phyloP scores from a whole-genome alignment of 148 eudicot genomes.

The Chenopodium formosanum region DNA sequence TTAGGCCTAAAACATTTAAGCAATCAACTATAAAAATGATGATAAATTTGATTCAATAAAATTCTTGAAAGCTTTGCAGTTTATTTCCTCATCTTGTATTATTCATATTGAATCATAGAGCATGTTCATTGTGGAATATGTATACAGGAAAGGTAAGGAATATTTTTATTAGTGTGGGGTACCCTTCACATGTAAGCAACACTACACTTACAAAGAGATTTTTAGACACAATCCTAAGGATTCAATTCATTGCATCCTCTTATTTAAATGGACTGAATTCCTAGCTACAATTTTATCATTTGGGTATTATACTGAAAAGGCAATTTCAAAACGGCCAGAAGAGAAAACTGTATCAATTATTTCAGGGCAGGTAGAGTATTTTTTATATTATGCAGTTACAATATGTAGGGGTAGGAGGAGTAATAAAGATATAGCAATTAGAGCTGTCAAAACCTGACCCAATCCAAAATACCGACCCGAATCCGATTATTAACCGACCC shows the following conservation, averaged over 20 bases:
- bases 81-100: slow-evolving; percentile 21
- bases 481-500: too few species aligned
- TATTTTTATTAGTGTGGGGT: slow-evolving; percentile 30
- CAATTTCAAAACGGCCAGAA: too few species aligned
- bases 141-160: slow-evolving; percentile 28
- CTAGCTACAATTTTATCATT: too few species aligned
- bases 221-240: background rate
- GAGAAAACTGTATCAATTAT: too few species aligned
- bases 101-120: slow-evolving; percentile 30
- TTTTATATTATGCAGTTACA: too few species aligned
- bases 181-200: slow-evolving; percentile 32
- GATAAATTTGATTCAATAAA: slow-evolving; percentile 27
- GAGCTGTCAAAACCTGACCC: too few species aligned
- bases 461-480: too few species aligned
- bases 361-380: too few species aligned
- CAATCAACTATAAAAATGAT: slow-evolving; percentile 23
- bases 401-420: too few species aligned
- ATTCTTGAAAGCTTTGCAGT: slow-evolving; percentile 6
- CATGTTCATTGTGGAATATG: slow-evolving; percentile 14
- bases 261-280: background rate
- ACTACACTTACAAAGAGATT: background rate
- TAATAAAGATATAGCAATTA: too few species aligned
- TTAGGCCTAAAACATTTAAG: slow-evolving; percentile 13
- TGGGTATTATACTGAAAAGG: too few species aligned
- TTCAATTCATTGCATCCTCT: slow-evolving; percentile 4